Evolutionary conservation across 1,284 basidiomycete species (phyloP), one percentile per base, ranked within the genome.

Genomic region (Abortiporus biennis): DNA sequence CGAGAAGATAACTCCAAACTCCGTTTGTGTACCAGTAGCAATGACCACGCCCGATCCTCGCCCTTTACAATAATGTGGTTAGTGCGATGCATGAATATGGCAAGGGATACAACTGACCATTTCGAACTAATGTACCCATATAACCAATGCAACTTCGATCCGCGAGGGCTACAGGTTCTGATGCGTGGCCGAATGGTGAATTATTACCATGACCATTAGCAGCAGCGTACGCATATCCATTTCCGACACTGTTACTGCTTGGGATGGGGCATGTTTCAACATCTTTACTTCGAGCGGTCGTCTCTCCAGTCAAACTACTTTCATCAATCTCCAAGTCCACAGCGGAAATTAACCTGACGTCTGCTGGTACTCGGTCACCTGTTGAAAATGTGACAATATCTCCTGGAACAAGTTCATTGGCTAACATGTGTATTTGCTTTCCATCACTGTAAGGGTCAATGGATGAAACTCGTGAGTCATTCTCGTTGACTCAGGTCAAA

Each of bases 61-160:
- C 3, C 93, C 86, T 87, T 42, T 36, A 43, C 9, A 39, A 31
- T 22, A 3, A 36, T 22, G 46, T 8, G 27, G 29, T 6, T 16
- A 27, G 15, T 11, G 1, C 21, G 23, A 36, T 38, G 34, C 34
- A 17, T 23, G 8, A 1, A 11, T 4, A 2, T 22, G 27, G 13
- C 21, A 17, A 17, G 34, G 20, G 3, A 0, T 17, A 4, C n/a
- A 17, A 47, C 50, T 40, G 37, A 84, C 88, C 94, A 57, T 84
- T 92, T 48, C 92, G 76, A n/a, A 98, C 93, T 27, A 98, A 65
- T 1, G 94, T 98, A 3, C 95, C 95, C 95, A 99, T 97, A 59
- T 93, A 96, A 1, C 82, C 95, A 39, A 97, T 84, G 59, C 92
- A 95, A 13, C 75, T 78, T 51, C 95, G 70, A 53, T 98, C 94